Evolutionary conservation across 176 grass and related monocot genomes (phyloP).

Genomic region (Paspalum notatum): DNA sequence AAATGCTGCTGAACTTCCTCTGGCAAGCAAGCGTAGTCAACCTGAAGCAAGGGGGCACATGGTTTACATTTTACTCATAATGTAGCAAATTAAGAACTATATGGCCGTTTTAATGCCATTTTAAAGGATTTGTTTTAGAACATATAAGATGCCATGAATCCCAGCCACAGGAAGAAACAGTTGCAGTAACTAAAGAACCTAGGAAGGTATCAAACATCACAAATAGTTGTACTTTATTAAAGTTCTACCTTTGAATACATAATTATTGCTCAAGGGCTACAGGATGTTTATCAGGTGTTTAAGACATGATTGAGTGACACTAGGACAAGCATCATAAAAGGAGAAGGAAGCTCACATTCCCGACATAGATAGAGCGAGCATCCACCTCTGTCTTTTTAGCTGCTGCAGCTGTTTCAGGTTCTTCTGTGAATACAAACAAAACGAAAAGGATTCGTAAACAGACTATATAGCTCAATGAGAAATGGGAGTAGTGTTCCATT

Average conservation of each 20-base stretch:
- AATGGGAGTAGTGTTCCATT: neutral
- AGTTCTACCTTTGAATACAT: neutral
- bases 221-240: conserved; percentile 1
- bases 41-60: conserved; percentile 54
- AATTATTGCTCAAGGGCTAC: neutral
- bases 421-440: conserved; percentile 29
- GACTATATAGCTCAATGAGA: neutral
- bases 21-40: conserved; percentile 66
- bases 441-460: conserved; percentile 9
- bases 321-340: conserved; percentile 18
- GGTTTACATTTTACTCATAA: conserved; percentile 16
- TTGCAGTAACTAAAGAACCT: conserved; percentile 5
- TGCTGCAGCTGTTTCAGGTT: conserved; percentile 30
- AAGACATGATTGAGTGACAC: conserved; percentile 3
- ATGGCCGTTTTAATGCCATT: neutral
- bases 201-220: neutral
- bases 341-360: conserved; percentile 76
- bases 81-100: conserved; percentile 4
- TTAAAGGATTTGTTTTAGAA: neutral
- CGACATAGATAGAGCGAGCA: conserved; percentile 77
- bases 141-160: neutral
- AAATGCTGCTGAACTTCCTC: conserved; percentile 86
- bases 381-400: conserved; percentile 76
- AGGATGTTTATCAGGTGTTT: neutral
- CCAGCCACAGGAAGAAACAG: conserved; percentile 11